These are phyloP conservation scores for Lentinus brumalis DNA, from an alignment of 768 basidiomycete species.

Conservation along the genomic window DNA sequence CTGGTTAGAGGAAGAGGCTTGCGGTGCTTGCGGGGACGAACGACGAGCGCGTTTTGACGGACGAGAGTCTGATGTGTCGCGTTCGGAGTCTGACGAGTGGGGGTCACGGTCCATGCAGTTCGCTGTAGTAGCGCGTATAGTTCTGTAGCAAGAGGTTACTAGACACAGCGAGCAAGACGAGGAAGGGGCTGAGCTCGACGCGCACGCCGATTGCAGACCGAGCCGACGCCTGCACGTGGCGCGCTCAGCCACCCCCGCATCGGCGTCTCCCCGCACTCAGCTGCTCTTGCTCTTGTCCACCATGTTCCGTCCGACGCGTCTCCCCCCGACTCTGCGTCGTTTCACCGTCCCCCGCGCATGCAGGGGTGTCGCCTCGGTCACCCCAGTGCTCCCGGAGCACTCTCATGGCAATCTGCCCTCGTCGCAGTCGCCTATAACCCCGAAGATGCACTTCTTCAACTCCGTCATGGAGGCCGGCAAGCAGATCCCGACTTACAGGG, in stretches of 20 bases:
- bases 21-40: conserved; percentile 18
- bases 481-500: conserved; percentile 83
- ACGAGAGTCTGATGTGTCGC: conserved; percentile 24
- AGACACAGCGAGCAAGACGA: neutral
- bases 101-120: conserved; percentile 28
- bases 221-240: neutral
- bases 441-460: conserved; percentile 80
- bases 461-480: conserved; percentile 61
- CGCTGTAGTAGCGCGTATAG: too few species aligned
- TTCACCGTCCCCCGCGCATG: neutral
- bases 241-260: neutral
- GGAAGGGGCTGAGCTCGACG: neutral
- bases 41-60: conserved; percentile 43
- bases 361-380: conserved; percentile 9
- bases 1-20: neutral
- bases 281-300: conserved; percentile 12
- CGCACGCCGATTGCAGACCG: too few species aligned
- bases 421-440: conserved; percentile 61
- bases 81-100: conserved; percentile 30
- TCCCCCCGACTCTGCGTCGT: neutral
- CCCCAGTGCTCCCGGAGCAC: conserved; percentile 22
- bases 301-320: conserved; percentile 26
- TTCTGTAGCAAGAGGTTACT: neutral
- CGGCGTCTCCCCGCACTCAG: neutral
- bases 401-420: conserved; percentile 41